phyloP scores from a whole-genome alignment of 2,329 filamentous ascomycete species.

The Ceratocystis cubensis region DNA sequence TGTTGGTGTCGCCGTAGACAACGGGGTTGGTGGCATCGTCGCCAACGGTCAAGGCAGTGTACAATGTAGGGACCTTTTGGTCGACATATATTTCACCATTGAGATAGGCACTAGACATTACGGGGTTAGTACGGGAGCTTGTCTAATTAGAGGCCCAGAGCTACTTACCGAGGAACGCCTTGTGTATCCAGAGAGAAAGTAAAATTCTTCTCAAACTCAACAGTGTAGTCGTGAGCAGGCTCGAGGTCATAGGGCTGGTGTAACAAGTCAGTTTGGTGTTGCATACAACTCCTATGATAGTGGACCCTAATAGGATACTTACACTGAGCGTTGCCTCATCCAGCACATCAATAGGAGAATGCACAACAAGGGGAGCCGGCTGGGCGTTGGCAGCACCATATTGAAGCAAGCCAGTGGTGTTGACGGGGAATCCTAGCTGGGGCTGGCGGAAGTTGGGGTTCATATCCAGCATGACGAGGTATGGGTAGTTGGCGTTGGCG shows the following conservation, averaged over 20 bases:
- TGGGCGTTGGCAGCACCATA: constrained; percentile 26
- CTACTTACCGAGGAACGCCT: constrained; percentile 40
- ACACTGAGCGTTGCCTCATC: constrained; percentile 56
- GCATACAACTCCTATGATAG: background rate
- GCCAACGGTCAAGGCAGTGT: constrained; percentile 52
- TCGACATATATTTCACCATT: constrained; percentile 42
- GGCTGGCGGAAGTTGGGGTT: constrained; percentile 30
- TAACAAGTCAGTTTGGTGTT: background rate
- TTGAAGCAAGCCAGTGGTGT: constrained; percentile 35
- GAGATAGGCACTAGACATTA: constrained; percentile 2
- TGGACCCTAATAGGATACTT: constrained; percentile 23
- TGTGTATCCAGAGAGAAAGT: constrained; percentile 48
- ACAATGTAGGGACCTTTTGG: constrained; percentile 58
- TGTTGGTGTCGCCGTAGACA: constrained; percentile 35
- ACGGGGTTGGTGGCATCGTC: constrained; percentile 31
- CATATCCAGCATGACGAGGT: constrained; percentile 33
- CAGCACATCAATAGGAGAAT: constrained; percentile 49
- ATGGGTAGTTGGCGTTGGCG: constrained; percentile 33
- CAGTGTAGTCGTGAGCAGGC: constrained; percentile 24
- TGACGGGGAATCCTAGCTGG: constrained; percentile 28
- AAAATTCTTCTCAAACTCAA: constrained; percentile 30
- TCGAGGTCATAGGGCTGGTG: constrained; percentile 49
- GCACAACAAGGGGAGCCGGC: constrained; percentile 27
- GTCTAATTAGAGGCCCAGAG: constrained; percentile 24
- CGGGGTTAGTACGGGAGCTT: background rate